Percentiles rank a stretch among this genome's conserved stretches.
Evolutionary conservation across 345 rosid genomes (phyloP).

Genomic region (Anacardium occidentale): DNA sequence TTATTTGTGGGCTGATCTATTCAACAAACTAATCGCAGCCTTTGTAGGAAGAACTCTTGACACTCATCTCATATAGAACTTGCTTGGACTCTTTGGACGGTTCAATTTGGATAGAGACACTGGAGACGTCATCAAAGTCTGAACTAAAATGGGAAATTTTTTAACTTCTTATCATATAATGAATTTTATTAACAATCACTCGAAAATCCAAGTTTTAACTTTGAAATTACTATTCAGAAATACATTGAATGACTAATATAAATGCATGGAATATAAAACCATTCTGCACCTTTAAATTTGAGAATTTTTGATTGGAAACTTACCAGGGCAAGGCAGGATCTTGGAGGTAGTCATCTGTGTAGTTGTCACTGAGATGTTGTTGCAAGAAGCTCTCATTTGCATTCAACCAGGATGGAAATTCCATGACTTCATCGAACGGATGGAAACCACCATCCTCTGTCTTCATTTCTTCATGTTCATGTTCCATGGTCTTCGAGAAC

Average conservation of each 20-base stretch:
- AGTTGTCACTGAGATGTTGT: slow-evolving; percentile 54
- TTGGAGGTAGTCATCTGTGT: slow-evolving; percentile 43
- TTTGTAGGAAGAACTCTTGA: not conserved
- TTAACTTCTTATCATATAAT: not conserved
- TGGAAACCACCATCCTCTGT: slow-evolving; percentile 51
- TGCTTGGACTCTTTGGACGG: slow-evolving; percentile 20
- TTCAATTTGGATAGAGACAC: slow-evolving; percentile 22
- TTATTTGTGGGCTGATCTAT: not conserved
- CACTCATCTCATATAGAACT: not conserved
- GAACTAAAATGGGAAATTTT: not conserved
- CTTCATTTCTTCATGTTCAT: slow-evolving; percentile 42
- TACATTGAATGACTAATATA: not conserved
- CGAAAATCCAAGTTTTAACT: not conserved
- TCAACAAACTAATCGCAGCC: not conserved
- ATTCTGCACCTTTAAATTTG: not conserved
- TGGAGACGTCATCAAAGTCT: slow-evolving; percentile 7
- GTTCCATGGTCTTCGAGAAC: slow-evolving; percentile 59
- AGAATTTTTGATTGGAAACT: slow-evolving; percentile 17
- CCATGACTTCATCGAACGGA: slow-evolving; percentile 75
- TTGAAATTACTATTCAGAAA: not conserved
- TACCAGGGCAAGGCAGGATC: slow-evolving; percentile 84
- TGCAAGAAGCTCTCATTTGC: slow-evolving; percentile 61
- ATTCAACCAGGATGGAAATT: slow-evolving; percentile 82
- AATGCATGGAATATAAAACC: slow-evolving; percentile 6
- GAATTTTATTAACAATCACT: not conserved